phyloP scores from a whole-genome alignment of 2,329 filamentous ascomycete species.

The Thielaviopsis populi region DNA sequence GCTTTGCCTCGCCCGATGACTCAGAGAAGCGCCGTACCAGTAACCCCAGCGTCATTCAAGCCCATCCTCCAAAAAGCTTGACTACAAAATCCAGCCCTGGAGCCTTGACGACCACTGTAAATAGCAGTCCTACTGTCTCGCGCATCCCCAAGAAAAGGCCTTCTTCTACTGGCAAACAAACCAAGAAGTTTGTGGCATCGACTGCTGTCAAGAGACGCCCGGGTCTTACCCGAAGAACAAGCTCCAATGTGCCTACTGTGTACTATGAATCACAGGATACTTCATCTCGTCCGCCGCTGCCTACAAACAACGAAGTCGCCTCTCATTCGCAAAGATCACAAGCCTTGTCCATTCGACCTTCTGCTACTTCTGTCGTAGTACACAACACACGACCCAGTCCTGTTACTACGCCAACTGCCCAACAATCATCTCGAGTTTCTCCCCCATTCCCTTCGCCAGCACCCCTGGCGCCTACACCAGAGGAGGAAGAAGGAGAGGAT shows the following conservation, averaged over 20 bases:
- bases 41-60: background rate
- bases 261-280: conserved; percentile 21
- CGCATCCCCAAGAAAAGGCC: conserved; percentile 27
- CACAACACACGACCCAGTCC: conserved; percentile 1
- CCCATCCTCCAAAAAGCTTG: background rate
- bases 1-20: conserved; percentile 41
- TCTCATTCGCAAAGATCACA: background rate
- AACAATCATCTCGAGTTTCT: background rate
- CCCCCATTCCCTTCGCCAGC: background rate
- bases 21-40: conserved; percentile 21
- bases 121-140: background rate
- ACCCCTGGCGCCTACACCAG: conserved; percentile 10
- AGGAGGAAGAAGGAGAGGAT: conserved; percentile 7
- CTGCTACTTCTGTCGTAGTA: conserved; percentile 4
- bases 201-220: conserved; percentile 19
- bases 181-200: conserved; percentile 25
- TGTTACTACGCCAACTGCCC: background rate
- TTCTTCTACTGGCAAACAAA: conserved; percentile 25
- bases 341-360: background rate
- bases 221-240: conserved; percentile 9
- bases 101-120: background rate
- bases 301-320: background rate
- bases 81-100: background rate
- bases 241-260: conserved; percentile 23
- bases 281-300: background rate